Evolutionary conservation across 1,284 basidiomycete species (phyloP).

Genomic region (Rhodotorula sp.): DNA sequence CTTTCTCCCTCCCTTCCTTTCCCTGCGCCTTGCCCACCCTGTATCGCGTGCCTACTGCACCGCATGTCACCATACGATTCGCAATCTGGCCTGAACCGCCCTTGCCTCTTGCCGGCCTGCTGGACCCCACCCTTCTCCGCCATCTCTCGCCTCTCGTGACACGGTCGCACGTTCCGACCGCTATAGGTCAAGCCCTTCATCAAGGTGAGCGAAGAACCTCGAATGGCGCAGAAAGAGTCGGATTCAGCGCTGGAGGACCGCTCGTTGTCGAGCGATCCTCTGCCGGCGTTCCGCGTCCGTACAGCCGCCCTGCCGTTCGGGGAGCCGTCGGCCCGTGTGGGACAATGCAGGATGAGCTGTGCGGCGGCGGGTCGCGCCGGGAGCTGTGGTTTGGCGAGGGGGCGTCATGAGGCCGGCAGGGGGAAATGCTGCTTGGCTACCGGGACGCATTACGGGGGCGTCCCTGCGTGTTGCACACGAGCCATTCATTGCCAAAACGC

Average conservation of each 20-base stretch:
- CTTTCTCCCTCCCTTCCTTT: background rate
- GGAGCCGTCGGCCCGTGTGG: no score
- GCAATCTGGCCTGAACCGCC: no score
- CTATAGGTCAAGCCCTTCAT: constrained; percentile 87
- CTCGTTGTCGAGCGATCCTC: no score
- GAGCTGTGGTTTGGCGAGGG: no score
- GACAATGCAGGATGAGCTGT: no score
- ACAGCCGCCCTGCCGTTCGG: no score
- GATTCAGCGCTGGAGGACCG: no score
- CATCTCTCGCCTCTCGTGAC: background rate
- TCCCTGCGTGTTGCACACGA: no score
- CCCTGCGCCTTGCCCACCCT: background rate
- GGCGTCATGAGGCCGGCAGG: background rate
- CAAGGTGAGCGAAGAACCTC: constrained; percentile 67
- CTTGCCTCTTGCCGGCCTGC: background rate
- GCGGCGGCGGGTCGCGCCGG: background rate
- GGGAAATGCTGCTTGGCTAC: constrained; percentile 7
- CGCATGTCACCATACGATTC: no score
- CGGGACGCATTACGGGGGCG: no score
- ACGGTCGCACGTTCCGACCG: background rate
- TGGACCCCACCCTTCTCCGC: background rate
- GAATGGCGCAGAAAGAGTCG: background rate
- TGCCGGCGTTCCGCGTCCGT: no score
- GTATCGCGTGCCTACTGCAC: background rate
- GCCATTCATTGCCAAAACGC: no score